A percentile compares a stretch with the other conserved stretches of the same genome.
Evolutionary conservation across 2,329 filamentous ascomycete species (phyloP).

Genomic region (Epichloe gansuensis): DNA sequence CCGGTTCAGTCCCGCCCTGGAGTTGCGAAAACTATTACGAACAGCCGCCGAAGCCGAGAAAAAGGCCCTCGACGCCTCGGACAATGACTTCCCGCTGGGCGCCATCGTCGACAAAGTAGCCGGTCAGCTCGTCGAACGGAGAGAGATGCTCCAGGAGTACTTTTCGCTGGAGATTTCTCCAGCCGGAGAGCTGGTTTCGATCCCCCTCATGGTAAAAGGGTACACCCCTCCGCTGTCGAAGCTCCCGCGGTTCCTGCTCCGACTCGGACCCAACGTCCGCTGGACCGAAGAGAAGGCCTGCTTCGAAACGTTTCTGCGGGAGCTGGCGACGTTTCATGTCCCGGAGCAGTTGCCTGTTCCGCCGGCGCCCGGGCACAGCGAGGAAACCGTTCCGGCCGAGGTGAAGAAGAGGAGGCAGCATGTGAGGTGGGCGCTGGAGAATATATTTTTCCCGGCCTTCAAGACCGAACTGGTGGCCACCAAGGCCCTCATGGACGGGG

Average conservation of each 20-base stretch:
- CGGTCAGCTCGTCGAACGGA: slow-evolving; percentile 56
- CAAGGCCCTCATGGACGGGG: slow-evolving; percentile 56
- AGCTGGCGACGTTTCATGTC: slow-evolving; percentile 81
- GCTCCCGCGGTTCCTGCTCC: slow-evolving; percentile 74
- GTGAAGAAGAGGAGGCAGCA: slow-evolving; percentile 50
- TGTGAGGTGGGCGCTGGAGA: slow-evolving; percentile 64
- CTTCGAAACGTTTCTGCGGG: slow-evolving; percentile 72
- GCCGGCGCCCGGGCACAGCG: slow-evolving; percentile 20
- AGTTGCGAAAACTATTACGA: slow-evolving; percentile 55
- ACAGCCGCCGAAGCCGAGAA: slow-evolving; percentile 64
- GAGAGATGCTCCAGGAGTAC: slow-evolving; percentile 86
- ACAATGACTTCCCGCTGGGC: slow-evolving; percentile 51
- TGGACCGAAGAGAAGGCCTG: slow-evolving; percentile 79
- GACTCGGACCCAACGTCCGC: slow-evolving; percentile 75
- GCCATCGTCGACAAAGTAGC: slow-evolving; percentile 54
- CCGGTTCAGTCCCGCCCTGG: slow-evolving; percentile 62
- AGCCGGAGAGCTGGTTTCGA: slow-evolving; percentile 60
- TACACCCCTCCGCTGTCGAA: slow-evolving; percentile 81
- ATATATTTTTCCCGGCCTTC: slow-evolving; percentile 82
- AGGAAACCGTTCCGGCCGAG: slow-evolving; percentile 30
- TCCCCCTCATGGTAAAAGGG: slow-evolving; percentile 76
- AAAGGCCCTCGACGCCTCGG: slow-evolving; percentile 24
- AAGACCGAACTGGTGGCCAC: slow-evolving; percentile 75
- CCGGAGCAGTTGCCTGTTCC: slow-evolving; percentile 65
- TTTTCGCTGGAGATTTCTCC: slow-evolving; percentile 76